Base-by-base conservation (phyloP, 345 rosid genomes). In the Kandelia obovata region DNA sequence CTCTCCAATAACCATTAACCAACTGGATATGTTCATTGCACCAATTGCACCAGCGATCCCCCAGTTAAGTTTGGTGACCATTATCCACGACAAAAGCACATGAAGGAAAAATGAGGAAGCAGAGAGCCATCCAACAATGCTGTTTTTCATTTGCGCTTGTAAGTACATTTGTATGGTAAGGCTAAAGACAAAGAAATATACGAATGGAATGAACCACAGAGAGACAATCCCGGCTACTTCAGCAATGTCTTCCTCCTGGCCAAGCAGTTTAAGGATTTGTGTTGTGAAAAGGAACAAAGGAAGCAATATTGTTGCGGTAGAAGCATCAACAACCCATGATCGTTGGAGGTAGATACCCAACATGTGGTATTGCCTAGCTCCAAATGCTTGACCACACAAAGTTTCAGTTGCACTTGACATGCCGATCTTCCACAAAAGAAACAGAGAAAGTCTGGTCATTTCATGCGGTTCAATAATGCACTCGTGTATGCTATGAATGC, bases 381-480 rank as follows among this genome's bases (percentile, higher is more conserved):
- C 89, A 58, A 69, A 86, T 39, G 89, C 85, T 80, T 86, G 89
- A 37, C 89, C 89, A 63, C 89, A 86, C 37, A 86, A 51, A 1
- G 89, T 86, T 70, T 86, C 88, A 3, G 87, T 83, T 32, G 88
- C 88, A 64, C 86, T 84, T 19, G 86, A 80, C 88, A 86, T 86
- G 59, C 88, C 90, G 56, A 81, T 74, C 90, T 86, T 11, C 49
- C 16, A 13, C 49, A 13, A 2, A 25, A 25, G 59, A 56, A 56
- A 56, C 26, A 5, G 17, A 11, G 16, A 56, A 56, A 56, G 8
- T 23, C 58, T 39, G 47, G 47, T 39, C 17, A 43, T 43, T 3
- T 43, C 49, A 13, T 11, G 4, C 5, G 37, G 49, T 43, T 43
- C 16, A 43, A 43, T 43, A 43, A 43, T 13, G 5, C 5, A 13